Percentiles rank a stretch among this genome's conserved stretches.
Evolutionary conservation across 768 basidiomycete species (phyloP).

Genomic region (Lentinula sp.): DNA sequence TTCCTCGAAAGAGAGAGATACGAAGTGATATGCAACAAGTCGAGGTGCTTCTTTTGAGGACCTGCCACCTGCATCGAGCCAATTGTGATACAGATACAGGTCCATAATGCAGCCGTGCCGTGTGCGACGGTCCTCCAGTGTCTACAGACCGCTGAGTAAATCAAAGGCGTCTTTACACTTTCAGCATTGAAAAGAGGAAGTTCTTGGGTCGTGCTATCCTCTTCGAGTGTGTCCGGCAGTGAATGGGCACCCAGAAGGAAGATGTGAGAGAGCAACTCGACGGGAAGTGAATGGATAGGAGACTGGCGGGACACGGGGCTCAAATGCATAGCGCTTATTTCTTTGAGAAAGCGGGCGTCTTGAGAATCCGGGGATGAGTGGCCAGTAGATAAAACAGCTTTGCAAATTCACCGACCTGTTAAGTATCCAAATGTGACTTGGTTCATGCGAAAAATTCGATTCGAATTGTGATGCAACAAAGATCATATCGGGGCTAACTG

Average conservation of each 20-base stretch:
- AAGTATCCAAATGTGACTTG: neutral
- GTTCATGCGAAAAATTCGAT: conserved; percentile 3
- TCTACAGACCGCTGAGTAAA: conserved; percentile 40
- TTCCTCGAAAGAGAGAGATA: conserved; percentile 42
- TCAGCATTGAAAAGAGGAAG: conserved; percentile 29
- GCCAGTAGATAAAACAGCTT: neutral
- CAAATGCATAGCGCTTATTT: conserved; percentile 9
- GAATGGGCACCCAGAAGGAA: conserved; percentile 42
- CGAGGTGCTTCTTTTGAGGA: conserved; percentile 12
- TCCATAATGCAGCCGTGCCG: conserved; percentile 47
- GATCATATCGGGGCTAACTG: conserved; percentile 1
- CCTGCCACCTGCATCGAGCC: conserved; percentile 20
- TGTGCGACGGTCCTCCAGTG: conserved; percentile 49
- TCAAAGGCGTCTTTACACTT: conserved; percentile 37
- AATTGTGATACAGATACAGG: conserved; percentile 42
- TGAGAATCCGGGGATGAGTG: neutral
- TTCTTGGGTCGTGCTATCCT: conserved; percentile 16
- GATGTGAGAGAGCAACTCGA: conserved; percentile 52
- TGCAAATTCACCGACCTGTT: neutral
- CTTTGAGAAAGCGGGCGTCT: neutral
- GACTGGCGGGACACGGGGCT: neutral
- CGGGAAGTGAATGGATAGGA: conserved; percentile 40
- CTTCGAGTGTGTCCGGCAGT: conserved; percentile 14
- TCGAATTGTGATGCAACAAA: neutral
- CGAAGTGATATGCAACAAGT: conserved; percentile 30